phyloP scores from a whole-genome alignment of 1,139 yeast species.

The Pichia inconspicua region DNA sequence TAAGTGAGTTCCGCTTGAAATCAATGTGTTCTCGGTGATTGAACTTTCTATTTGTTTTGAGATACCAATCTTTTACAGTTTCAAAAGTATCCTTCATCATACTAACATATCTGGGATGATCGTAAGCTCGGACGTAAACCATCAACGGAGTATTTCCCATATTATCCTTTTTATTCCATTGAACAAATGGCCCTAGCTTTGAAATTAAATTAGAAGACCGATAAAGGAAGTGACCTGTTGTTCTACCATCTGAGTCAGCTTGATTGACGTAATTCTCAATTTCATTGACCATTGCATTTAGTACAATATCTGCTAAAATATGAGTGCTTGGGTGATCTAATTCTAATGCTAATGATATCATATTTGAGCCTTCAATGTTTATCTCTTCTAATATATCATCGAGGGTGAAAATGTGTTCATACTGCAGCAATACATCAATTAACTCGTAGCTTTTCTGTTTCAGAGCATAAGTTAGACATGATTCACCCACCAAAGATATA shows the following conservation, averaged over 20 bases:
- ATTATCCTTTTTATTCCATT: constrained; percentile 66
- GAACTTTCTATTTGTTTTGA: constrained; percentile 26
- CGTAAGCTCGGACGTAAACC: constrained; percentile 73
- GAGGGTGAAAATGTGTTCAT: constrained; percentile 44
- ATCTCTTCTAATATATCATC: constrained; percentile 64
- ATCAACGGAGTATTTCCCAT: constrained; percentile 76
- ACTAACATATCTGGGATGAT: constrained; percentile 53
- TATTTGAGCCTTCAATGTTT: constrained; percentile 42
- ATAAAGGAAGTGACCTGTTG: constrained; percentile 68
- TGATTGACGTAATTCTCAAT: constrained; percentile 39
- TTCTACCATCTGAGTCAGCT: constrained; percentile 45
- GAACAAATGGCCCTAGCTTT: constrained; percentile 46
- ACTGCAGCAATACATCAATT: constrained; percentile 41
- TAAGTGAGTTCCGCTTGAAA: constrained; percentile 60
- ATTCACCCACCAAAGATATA: constrained; percentile 56
- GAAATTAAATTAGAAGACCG: constrained; percentile 49
- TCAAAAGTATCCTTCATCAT: constrained; percentile 43
- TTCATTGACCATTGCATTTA: constrained; percentile 37
- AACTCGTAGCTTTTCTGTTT: constrained; percentile 36
- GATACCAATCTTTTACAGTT: constrained; percentile 39
- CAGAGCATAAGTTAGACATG: constrained; percentile 51
- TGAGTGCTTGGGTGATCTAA: constrained; percentile 43
- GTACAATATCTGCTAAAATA: constrained; percentile 41
- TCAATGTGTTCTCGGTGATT: constrained; percentile 61
- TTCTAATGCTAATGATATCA: constrained; percentile 55